A percentile compares a stretch with the other conserved stretches of the same genome.
phyloP scores from a whole-genome alignment of 2,329 filamentous ascomycete species.

The Colletotrichum zoysiae region DNA sequence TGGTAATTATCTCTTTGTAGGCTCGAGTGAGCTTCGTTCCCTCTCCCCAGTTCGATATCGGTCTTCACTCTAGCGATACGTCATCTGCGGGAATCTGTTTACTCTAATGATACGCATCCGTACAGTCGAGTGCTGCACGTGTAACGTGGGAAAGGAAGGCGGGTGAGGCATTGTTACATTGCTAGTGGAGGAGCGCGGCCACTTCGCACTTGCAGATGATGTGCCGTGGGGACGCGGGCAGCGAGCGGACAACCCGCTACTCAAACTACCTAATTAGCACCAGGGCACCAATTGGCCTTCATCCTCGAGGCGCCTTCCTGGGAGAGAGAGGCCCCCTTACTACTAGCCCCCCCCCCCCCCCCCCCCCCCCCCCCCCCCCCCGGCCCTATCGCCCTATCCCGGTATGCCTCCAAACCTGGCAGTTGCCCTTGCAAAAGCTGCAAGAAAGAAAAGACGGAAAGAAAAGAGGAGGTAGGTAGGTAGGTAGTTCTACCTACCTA shows the following conservation, averaged over 20 bases:
- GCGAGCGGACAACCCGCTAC: not conserved
- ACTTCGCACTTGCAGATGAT: conserved; percentile 24
- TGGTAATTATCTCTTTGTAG: not conserved
- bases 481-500: too few relatives aligned
- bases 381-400: too few relatives aligned
- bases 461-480: not conserved
- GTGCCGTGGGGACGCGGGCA: conserved; percentile 9
- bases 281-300: conserved; percentile 9
- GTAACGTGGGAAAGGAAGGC: not conserved
- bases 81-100: not conserved
- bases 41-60: not conserved
- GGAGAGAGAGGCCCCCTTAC: not conserved
- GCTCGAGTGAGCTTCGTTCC: not conserved
- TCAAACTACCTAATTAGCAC: not conserved
- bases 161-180: conserved; percentile 27
- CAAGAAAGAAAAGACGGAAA: not conserved
- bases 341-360: too few relatives aligned
- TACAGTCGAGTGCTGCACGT: not conserved
- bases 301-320: not conserved
- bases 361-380: too few relatives aligned
- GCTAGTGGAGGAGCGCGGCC: conserved; percentile 5
- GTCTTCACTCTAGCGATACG: too few relatives aligned
- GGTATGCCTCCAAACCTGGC: conserved; percentile 1
- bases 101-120: not conserved
- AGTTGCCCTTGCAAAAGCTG: not conserved